phyloP scores from a whole-genome alignment of 83 land plant species.

The Larix sibirica region DNA sequence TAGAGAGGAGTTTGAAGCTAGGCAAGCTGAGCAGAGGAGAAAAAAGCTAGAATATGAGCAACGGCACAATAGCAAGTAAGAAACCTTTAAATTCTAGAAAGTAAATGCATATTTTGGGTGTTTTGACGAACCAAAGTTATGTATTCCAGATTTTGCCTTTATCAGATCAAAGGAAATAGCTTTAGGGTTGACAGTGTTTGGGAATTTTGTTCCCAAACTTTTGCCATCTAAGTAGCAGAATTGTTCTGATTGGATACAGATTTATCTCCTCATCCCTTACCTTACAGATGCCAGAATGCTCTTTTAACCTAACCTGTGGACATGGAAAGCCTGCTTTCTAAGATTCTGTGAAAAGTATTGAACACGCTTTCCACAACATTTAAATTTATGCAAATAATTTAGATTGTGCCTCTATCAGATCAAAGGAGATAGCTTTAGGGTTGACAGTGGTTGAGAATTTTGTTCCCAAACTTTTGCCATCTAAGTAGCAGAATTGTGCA shows the following conservation, averaged over 20 bases:
- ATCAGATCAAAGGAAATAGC: background rate
- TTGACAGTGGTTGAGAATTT: background rate
- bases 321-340: background rate
- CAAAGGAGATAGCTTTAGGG: background rate
- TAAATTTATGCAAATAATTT: too few relatives aligned
- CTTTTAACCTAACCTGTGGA: background rate
- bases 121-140: too few relatives aligned
- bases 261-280: background rate
- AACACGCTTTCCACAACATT: background rate
- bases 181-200: background rate
- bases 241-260: background rate
- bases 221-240: background rate
- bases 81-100: background rate
- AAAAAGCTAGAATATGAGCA: constrained; percentile 66
- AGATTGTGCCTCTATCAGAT: background rate
- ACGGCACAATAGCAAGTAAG: constrained; percentile 16
- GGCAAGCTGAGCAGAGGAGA: constrained; percentile 72
- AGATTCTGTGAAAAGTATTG: background rate
- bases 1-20: constrained; percentile 85
- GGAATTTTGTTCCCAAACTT: background rate
- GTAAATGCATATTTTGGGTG: too few relatives aligned
- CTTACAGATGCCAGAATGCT: background rate
- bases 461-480: background rate
- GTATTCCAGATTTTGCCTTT: background rate
- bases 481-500: background rate